Base-by-base conservation (phyloP, 495 filamentous ascomycete species). In the Stereocaulon alpinum region DNA sequence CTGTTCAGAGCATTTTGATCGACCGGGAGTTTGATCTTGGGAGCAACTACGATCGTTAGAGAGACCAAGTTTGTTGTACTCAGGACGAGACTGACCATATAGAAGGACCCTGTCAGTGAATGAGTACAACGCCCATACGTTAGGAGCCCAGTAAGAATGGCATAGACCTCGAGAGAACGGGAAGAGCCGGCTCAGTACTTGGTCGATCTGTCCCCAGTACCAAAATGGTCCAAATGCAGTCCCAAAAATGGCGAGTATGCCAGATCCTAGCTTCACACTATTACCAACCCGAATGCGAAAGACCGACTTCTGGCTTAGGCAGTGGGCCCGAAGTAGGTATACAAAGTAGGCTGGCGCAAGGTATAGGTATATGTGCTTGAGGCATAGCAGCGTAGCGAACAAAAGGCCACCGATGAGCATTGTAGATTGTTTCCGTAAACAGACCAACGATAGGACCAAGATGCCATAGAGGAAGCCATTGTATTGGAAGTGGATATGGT, bases 401-500 rank as follows among this genome's bases (percentile, higher is more conserved):
- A 88, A 65, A 4, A 95, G 75, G 2, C 89, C 92, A 52, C 89
- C 91, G 47, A 73, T 71, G 10, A 97, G 82, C 14, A 91, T 75
- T 0, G 86, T 88, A 4, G 88, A 88, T 61, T 80, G 82, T 55
- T 86, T 84, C 41, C 89, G 84, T 2, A 88, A 89, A 57, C 91
- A 71, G 0, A 94, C 86, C 30, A 98, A 76, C 0, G 92, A 96
- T 37, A 91, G 74, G 24, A 96, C 80, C 42, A 98, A 72, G 40
- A 97, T 73, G 17, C 93, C 93, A 67, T 96, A 97, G 68, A 98
- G 80, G 72, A 91, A 91, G 54, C 93, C 93, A 72, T 98, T 98
- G 76, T 98, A 97, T 73, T 98, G 93, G 72, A 98, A 98, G 70
- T 98, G 93, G 62, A 98, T 94, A 69, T 98, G 93, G 67, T 98